Percentiles rank a stretch among this genome's conserved stretches.
Conservation (phyloP, 2,329 filamentous ascomycete species). For the Rhytidhysteron rufulum region DNA sequence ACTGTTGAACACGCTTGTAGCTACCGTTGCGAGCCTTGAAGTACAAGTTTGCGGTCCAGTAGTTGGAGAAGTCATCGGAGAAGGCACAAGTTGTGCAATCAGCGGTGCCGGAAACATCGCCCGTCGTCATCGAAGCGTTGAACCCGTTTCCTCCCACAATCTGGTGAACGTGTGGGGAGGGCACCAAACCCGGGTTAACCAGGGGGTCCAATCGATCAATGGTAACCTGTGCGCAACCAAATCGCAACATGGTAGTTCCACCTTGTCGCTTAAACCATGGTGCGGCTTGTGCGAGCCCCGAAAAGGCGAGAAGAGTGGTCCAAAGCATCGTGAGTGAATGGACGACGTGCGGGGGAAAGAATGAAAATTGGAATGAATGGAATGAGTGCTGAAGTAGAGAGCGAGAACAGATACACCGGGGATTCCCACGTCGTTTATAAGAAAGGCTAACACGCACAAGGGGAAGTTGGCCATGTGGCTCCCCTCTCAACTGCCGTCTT, state of each 20-base stretch:
- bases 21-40: conserved; percentile 38
- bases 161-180: conserved; percentile 37
- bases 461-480: neutral
- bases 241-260: conserved; percentile 27
- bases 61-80: conserved; percentile 41
- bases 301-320: neutral
- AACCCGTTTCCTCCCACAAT: conserved; percentile 45
- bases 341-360: no score
- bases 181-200: conserved; percentile 33
- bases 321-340: neutral
- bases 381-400: neutral
- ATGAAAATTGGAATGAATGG: neutral
- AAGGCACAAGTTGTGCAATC: conserved; percentile 43
- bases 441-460: neutral
- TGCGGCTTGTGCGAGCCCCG: neutral
- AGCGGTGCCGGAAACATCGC: conserved; percentile 23
- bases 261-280: neutral
- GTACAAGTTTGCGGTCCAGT: conserved; percentile 42
- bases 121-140: conserved; percentile 41
- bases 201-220: conserved; percentile 30
- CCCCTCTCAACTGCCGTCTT: neutral
- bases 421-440: neutral
- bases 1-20: conserved; percentile 31
- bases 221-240: conserved; percentile 28
- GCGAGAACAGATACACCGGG: neutral